Evolutionary conservation across 176 grass and related monocot species (phyloP), one percentile per base, ranked within the genome.

Genomic region (Poa pratensis): DNA sequence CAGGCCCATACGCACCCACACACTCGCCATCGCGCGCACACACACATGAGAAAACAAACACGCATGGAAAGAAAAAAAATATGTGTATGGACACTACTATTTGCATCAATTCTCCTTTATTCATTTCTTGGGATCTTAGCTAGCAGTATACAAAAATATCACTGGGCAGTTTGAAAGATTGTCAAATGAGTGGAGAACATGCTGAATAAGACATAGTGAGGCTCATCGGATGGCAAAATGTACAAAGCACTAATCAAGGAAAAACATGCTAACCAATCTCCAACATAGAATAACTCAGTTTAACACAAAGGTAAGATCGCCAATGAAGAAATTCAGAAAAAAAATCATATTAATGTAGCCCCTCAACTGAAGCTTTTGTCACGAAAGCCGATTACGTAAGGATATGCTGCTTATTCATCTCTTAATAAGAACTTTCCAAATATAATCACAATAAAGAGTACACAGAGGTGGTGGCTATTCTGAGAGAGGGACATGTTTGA

Each of bases 101-200:
- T 62, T 77, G 18, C 22, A 6, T 69, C 76, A 77, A 2, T n/a
- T 81, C n/a, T 83, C 49, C 52, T 60, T 84, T 40, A 65, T 81
- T 32, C 50, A 20, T 77, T 45, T 59, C 51, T 70, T 78, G 45
- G 69, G 42, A 73, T 73, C 69, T 73, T 73, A 45, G n/a, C n/a
- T 18, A 83, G 64, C 45, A 76, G 43, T 32, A 77, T 9, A 61
- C 19, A 80, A 85, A 63, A 58, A 69, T 61, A 37, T 26, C 64
- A 68, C 6, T 2, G 17, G 20, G 28, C 5, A 13, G n/a, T 60
- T 76, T 58, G 40, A 81, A 69, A 89, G 26, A 48, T 55, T 65
- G 8, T 50, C 1, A 62, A 40, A 70, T 71, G 73, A 65, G 67
- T 62, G 43, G 15, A 65, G 53, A 55, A 3, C 40, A 50, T 32